Evolutionary conservation across 1,284 basidiomycete genomes (phyloP).

Genomic region (Fomitopsis betulina): DNA sequence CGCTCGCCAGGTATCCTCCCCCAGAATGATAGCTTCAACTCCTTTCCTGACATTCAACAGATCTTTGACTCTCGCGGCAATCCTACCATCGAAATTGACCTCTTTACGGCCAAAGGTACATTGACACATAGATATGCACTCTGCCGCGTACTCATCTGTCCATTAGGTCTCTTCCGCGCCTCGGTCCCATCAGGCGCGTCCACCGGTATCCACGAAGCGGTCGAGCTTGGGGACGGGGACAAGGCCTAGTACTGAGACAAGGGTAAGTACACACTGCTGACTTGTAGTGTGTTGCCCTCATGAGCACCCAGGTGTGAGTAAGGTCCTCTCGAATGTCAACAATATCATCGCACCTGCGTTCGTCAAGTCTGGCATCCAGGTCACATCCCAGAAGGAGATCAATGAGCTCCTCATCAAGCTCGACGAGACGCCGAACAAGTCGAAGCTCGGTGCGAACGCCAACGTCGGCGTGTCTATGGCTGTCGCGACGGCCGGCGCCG

Average conservation of each 20-base stretch:
- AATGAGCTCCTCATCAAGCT: constrained; percentile 99
- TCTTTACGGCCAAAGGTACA: constrained; percentile 83
- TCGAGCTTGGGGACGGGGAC: constrained; percentile 97
- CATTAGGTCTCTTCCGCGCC: constrained; percentile 86
- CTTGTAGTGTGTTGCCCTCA: too few relatives aligned
- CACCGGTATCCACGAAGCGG: constrained; percentile 97
- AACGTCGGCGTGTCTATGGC: constrained; percentile 99
- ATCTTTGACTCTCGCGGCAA: constrained; percentile 98
- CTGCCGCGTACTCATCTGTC: constrained; percentile 13
- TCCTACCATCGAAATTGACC: constrained; percentile 94
- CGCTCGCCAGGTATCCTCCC: constrained; percentile 77
- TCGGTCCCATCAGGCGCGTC: constrained; percentile 98
- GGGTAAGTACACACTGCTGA: constrained; percentile 51
- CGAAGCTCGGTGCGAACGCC: constrained; percentile 98
- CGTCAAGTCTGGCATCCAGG: constrained; percentile 81
- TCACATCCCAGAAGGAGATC: constrained; percentile 93
- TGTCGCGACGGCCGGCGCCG: constrained; percentile 90
- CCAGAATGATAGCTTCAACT: neutral
- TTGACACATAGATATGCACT: too few relatives aligned
- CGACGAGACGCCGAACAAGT: constrained; percentile 98
- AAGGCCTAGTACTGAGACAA: constrained; percentile 94
- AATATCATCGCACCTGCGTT: constrained; percentile 86
- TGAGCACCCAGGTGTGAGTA: constrained; percentile 68
- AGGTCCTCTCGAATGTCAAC: constrained; percentile 97
- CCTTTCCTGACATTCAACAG: constrained; percentile 36